Percentiles rank a stretch among this genome's conserved stretches.
These are phyloP conservation scores for Neopestalotiopsis clavispora DNA, from an alignment of 2,329 filamentous ascomycete genomes.

Conservation along the genomic window DNA sequence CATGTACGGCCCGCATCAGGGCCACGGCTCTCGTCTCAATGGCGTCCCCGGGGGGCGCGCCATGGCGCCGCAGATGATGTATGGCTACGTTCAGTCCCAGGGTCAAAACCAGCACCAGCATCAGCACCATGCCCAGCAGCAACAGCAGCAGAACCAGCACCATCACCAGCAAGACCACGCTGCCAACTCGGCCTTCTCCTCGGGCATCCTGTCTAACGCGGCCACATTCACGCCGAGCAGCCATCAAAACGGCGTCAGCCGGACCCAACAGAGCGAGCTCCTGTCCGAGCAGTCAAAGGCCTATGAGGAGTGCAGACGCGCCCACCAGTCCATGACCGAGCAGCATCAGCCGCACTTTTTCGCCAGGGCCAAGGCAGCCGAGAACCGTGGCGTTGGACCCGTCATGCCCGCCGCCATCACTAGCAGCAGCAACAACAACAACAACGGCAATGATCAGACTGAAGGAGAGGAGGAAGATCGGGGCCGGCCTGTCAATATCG, in stretches of 20 bases:
- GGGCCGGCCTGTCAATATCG: constrained; percentile 67
- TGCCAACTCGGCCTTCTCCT: constrained; percentile 67
- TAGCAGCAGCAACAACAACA: constrained; percentile 20
- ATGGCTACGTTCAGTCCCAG: constrained; percentile 56
- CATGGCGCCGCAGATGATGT: constrained; percentile 64
- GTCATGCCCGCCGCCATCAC: constrained; percentile 48
- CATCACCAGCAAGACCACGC: constrained; percentile 67
- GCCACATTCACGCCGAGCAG: constrained; percentile 61
- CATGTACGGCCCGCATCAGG: constrained; percentile 80
- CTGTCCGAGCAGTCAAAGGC: constrained; percentile 88
- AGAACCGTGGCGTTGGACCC: constrained; percentile 70
- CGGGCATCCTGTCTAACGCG: constrained; percentile 67
- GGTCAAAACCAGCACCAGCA: constrained; percentile 58
- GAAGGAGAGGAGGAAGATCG: constrained; percentile 62
- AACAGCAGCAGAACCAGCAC: constrained; percentile 62
- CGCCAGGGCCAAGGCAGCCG: constrained; percentile 70
- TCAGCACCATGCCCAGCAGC: constrained; percentile 58
- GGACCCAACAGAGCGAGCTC: constrained; percentile 65
- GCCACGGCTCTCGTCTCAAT: constrained; percentile 78
- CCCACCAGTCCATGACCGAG: constrained; percentile 72
- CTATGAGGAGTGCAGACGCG: constrained; percentile 77
- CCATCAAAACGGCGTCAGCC: constrained; percentile 61
- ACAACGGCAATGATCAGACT: constrained; percentile 49
- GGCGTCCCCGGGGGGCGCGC: constrained; percentile 66
- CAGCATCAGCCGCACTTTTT: constrained; percentile 73